Evolutionary conservation across 495 filamentous ascomycete species (phyloP).

Genomic region (Annulohypoxylon stygium): DNA sequence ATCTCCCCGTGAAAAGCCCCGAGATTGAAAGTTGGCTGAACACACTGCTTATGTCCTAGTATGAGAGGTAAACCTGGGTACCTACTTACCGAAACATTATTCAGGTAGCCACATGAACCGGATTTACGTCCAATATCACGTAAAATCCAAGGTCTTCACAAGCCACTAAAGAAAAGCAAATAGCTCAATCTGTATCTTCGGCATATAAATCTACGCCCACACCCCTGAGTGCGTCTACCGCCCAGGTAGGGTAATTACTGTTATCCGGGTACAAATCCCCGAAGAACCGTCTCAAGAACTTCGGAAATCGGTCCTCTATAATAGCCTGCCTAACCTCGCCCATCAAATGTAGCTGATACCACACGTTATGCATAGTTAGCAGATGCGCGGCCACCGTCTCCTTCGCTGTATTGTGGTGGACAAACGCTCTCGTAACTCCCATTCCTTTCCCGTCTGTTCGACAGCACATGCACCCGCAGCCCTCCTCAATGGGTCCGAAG

Average conservation of each 20-base stretch:
- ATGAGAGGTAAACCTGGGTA: too few relatives aligned
- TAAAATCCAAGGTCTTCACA: neutral
- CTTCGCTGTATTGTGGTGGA: conserved; percentile 91
- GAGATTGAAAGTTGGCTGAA: too few relatives aligned
- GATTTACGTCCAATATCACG: neutral
- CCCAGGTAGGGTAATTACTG: conserved; percentile 82
- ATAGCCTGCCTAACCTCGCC: conserved; percentile 78
- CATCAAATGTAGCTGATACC: conserved; percentile 90
- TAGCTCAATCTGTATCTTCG: conserved; percentile 32
- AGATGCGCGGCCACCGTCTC: conserved; percentile 97
- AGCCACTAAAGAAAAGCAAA: neutral
- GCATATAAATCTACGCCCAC: conserved; percentile 84
- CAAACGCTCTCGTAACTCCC: conserved; percentile 88
- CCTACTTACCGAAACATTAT: too few relatives aligned
- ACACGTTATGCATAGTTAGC: conserved; percentile 94
- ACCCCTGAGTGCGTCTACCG: conserved; percentile 79
- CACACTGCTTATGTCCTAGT: too few relatives aligned
- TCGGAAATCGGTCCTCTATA: conserved; percentile 82
- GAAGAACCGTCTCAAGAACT: conserved; percentile 85
- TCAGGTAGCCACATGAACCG: too few relatives aligned
- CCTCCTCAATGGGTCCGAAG: conserved; percentile 84
- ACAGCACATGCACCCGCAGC: conserved; percentile 85
- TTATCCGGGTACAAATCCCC: conserved; percentile 74
- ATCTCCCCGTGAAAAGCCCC: too few relatives aligned
- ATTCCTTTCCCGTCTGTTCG: conserved; percentile 79